phyloP scores from a whole-genome alignment of 495 filamentous ascomycete genomes.

The Tuber magnatum region DNA sequence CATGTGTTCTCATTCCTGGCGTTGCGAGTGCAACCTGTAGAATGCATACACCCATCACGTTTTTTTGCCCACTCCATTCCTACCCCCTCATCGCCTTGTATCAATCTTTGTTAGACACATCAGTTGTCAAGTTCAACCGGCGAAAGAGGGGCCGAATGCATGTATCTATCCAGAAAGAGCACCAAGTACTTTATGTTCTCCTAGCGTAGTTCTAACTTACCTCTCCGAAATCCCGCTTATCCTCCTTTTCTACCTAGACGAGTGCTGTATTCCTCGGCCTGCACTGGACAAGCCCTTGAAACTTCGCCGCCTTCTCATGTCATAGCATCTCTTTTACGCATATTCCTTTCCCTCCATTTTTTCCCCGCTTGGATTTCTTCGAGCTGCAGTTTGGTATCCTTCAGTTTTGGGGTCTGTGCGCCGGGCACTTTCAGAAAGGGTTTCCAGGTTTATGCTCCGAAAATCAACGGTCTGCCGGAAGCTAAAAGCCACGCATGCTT shows the following conservation, averaged over 20 bases:
- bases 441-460: conserved; percentile 20
- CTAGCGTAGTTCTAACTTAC: not conserved
- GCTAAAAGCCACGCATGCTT: not conserved
- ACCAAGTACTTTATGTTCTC: conserved; percentile 16
- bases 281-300: conserved; percentile 6
- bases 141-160: conserved; percentile 5
- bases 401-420: conserved; percentile 27
- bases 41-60: not conserved
- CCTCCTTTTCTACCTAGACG: conserved; percentile 9
- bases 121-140: conserved; percentile 14
- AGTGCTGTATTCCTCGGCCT: not conserved
- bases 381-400: not conserved
- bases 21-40: not conserved
- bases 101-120: not conserved
- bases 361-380: not conserved
- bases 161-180: conserved; percentile 21
- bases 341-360: not conserved
- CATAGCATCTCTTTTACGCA: conserved; percentile 8
- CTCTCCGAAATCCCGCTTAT: conserved; percentile 17
- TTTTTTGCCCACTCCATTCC: not conserved
- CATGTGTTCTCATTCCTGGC: not conserved
- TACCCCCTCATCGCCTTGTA: not conserved
- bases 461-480: conserved; percentile 18
- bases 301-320: conserved; percentile 15
- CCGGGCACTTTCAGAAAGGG: conserved; percentile 16